Base-by-base conservation (phyloP, 2,329 filamentous ascomycete species). In the Diaporthe sp. region DNA sequence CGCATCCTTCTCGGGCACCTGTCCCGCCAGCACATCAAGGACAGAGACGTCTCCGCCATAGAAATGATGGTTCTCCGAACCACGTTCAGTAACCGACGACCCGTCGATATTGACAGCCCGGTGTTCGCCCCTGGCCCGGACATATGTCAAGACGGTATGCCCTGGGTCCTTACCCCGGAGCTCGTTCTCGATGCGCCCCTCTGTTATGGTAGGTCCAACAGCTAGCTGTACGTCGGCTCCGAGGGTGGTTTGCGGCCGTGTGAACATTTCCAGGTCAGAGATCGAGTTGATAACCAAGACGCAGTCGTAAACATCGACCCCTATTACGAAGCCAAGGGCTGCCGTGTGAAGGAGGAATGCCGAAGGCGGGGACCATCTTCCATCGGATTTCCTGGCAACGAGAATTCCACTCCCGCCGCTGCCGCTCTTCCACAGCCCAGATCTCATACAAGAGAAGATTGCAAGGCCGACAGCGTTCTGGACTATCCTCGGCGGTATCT, bases 361-460 rank as follows among this genome's bases (percentile, higher is more conserved):
- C 0, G 94, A 97, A 0, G 96, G 96, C 12, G 95, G 94, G 77
- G 94, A 97, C 96, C 96, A 98, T 77, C 92, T 92, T 9, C 96
- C 95, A 78, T 97, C 95, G 32, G 93, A 92, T 79, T 94, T 94
- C 78, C 94, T 91, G 25, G 93, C 96, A 74, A 98, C 91, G 51
- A 98, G 88, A 51, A 98, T 90, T 68, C 96, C 96, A 73, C 94
- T 96, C 51, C 96, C 96, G 37, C 96, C 96, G 22, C 95, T 96
- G 59, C 96, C 96, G 59, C 94, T 96, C 78, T 97, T 89, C 94
- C 96, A 98, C 42, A 98, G 86, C 17, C 96, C 96, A 19, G 94
- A 96, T 75, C 96, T 92, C 95, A 98, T 97, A 39, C 95, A 97
- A 0, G 96, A 98, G 85, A 98, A 98, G 78, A 98, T 94, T 71